A percentile compares a stretch with the other conserved stretches of the same genome.
Evolutionary conservation across 2,329 filamentous ascomycete species (phyloP).

Genomic region (Zasmidium cellare): DNA sequence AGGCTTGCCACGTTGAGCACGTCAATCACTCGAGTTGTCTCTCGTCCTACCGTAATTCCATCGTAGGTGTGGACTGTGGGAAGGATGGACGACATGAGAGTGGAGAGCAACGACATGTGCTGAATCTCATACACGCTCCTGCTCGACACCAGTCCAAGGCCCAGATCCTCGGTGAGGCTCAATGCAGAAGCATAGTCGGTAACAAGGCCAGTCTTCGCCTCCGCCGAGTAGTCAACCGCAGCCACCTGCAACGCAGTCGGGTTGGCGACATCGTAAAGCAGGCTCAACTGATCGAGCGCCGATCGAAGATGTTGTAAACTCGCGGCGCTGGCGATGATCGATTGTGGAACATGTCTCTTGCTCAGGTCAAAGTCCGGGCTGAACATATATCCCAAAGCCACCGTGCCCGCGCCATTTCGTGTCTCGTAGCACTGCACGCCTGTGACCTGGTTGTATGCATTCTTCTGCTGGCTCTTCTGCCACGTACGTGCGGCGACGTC

Average conservation of each 20-base stretch:
- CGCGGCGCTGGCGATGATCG: slow-evolving; percentile 81
- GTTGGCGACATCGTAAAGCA: slow-evolving; percentile 88
- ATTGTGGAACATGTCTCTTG: slow-evolving; percentile 89
- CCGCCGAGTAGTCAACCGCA: slow-evolving; percentile 75
- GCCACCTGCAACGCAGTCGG: slow-evolving; percentile 92
- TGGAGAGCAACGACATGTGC: slow-evolving; percentile 91
- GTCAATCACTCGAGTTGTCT: slow-evolving; percentile 80
- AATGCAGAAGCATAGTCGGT: slow-evolving; percentile 84
- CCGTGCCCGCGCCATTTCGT: slow-evolving; percentile 80
- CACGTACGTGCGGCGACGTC: slow-evolving; percentile 80
- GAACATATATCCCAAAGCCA: slow-evolving; percentile 96
- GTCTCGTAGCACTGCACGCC: slow-evolving; percentile 80
- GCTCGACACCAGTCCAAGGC: slow-evolving; percentile 81
- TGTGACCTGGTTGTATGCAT: slow-evolving; percentile 79
- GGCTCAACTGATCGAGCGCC: slow-evolving; percentile 86
- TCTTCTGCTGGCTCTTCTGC: slow-evolving; percentile 68
- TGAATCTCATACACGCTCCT: slow-evolving; percentile 87
- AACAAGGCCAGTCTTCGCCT: slow-evolving; percentile 69
- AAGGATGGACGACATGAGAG: slow-evolving; percentile 72
- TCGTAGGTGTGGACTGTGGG: slow-evolving; percentile 80
- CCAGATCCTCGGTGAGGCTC: slow-evolving; percentile 82
- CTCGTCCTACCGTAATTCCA: slow-evolving; percentile 77
- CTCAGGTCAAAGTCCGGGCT: slow-evolving; percentile 91
- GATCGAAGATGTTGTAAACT: slow-evolving; percentile 77
- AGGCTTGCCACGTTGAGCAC: slow-evolving; percentile 73